phyloP scores from a whole-genome alignment of 83 land plant species.

The Picea abies region DNA sequence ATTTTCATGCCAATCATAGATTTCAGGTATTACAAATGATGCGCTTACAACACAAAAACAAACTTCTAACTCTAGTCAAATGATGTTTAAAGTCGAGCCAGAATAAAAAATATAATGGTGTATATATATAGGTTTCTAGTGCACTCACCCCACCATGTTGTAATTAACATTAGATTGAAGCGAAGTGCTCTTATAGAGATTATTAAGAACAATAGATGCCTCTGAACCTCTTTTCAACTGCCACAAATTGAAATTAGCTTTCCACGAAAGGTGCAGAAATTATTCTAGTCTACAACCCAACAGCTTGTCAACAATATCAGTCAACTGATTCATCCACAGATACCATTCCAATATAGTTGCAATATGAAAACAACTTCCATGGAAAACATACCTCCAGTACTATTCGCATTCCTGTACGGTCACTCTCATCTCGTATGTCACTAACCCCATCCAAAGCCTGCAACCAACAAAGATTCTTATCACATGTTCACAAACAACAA shows the following conservation, averaged over 20 bases:
- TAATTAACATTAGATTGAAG: slow-evolving; percentile 94
- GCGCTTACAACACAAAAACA: too few species aligned
- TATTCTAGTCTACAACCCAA: not conserved
- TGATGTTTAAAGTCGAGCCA: too few species aligned
- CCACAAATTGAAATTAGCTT: not conserved
- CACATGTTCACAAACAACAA: not conserved
- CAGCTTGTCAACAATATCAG: not conserved
- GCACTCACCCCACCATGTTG: slow-evolving; percentile 96
- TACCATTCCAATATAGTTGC: not conserved
- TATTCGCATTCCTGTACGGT: slow-evolving; percentile 95
- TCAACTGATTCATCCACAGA: not conserved
- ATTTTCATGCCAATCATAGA: too few species aligned
- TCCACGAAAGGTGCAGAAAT: not conserved
- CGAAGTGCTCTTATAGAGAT: slow-evolving; percentile 76
- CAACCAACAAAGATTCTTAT: not conserved
- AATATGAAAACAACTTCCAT: not conserved
- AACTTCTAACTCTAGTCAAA: too few species aligned
- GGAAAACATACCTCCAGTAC: slow-evolving; percentile 84
- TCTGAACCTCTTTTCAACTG: slow-evolving; percentile 89
- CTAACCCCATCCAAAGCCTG: slow-evolving; percentile 93
- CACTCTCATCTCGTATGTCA: slow-evolving; percentile 98
- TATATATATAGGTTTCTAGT: not conserved
- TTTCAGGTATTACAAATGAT: too few species aligned
- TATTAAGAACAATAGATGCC: slow-evolving; percentile 86
- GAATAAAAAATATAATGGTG: too few species aligned